Evolutionary conservation across 2,329 filamentous ascomycete species (phyloP).

Genomic region (Phyllosticta capitalensis): DNA sequence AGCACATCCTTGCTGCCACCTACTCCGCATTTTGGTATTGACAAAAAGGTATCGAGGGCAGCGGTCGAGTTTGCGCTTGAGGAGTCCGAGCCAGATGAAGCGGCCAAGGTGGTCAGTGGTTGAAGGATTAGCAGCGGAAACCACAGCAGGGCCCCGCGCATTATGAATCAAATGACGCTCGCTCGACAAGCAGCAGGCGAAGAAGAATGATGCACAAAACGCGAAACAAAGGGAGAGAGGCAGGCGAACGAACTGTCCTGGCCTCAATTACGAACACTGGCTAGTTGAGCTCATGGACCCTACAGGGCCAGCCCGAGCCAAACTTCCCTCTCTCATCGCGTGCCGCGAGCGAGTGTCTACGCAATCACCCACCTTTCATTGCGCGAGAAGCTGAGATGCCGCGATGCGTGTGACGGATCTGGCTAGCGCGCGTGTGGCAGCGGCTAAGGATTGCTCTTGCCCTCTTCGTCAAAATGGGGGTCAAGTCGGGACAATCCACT

Average conservation of each 20-base stretch:
- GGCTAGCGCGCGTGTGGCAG: not conserved
- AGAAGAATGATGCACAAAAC: not conserved
- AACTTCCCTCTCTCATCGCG: not conserved
- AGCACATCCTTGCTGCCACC: not conserved
- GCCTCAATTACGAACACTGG: not conserved
- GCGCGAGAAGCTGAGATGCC: not conserved
- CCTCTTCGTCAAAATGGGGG: not conserved
- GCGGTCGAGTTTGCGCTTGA: not conserved
- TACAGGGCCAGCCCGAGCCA: not conserved
- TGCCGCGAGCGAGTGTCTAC: not conserved
- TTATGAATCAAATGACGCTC: not conserved
- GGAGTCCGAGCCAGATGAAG: not conserved
- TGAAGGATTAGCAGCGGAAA: not conserved
- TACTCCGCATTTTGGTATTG: not conserved
- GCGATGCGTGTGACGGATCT: not conserved
- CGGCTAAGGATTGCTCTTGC: not conserved
- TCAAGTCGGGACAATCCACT: not conserved
- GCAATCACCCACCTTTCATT: not conserved
- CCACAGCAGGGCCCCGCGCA: not conserved
- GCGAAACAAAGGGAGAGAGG: not conserved
- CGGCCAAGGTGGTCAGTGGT: not conserved
- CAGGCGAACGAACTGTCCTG: not conserved
- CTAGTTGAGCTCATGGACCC: not conserved
- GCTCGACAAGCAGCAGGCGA: not conserved
- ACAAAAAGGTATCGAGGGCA: not conserved